A percentile compares a stretch with the other conserved stretches of the same genome.
phyloP scores from a whole-genome alignment of 108 stramenopile species.

The Fistulifera pelliculosa region DNA sequence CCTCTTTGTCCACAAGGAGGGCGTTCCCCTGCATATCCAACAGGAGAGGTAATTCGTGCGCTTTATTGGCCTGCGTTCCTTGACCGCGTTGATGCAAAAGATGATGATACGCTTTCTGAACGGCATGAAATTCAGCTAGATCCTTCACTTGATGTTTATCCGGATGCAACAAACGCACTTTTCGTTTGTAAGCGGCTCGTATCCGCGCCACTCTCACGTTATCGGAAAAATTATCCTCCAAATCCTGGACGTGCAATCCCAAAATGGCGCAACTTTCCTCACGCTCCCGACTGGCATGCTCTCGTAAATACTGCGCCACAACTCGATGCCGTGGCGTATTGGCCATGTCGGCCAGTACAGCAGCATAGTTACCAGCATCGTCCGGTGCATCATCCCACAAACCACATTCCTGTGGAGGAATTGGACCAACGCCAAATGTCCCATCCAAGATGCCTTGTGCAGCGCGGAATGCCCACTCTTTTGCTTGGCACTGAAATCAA shows the following conservation, averaged over 20 bases:
- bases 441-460: conserved; percentile 84
- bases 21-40: conserved; percentile 3
- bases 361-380: conserved; percentile 68
- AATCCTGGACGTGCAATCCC: conserved; percentile 23
- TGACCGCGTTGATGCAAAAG: conserved; percentile 27
- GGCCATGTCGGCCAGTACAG: conserved; percentile 80
- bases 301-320: conserved; percentile 44
- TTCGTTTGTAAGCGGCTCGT: conserved; percentile 25
- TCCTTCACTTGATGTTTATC: conserved; percentile 26
- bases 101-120: conserved; percentile 34
- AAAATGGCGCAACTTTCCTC: conserved; percentile 41
- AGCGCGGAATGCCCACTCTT: conserved; percentile 56
- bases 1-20: neutral
- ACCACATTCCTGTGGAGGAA: conserved; percentile 54
- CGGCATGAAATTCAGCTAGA: conserved; percentile 18
- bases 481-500: conserved; percentile 30
- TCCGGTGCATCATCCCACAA: conserved; percentile 59
- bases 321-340: conserved; percentile 39
- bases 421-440: conserved; percentile 46
- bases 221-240: conserved; percentile 36
- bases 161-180: conserved; percentile 35
- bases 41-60: conserved; percentile 38
- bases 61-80: conserved; percentile 41
- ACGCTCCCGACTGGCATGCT: conserved; percentile 44
- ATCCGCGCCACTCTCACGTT: no score